Conservation (phyloP, 1,284 basidiomycete genomes). For the Moniliophthora roreri region DNA sequence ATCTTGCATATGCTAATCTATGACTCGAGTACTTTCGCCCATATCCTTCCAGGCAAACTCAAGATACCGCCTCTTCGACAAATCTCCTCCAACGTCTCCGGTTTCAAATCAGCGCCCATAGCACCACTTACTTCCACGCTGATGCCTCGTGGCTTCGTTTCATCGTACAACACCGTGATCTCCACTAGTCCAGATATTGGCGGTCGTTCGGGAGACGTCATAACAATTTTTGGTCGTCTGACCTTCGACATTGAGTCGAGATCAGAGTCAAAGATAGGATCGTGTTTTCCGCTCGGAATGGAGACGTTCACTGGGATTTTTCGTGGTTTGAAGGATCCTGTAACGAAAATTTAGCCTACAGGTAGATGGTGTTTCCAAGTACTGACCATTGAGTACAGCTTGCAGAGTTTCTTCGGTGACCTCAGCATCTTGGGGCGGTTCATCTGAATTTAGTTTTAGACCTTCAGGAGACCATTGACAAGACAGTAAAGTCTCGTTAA, state of each 20-base stretch:
- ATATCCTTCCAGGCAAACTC: slow-evolving; percentile 45
- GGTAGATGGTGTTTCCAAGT: neutral
- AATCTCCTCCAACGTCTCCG: slow-evolving; percentile 48
- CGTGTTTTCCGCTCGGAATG: slow-evolving; percentile 37
- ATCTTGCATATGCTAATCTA: too few species aligned
- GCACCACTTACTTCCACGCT: slow-evolving; percentile 54
- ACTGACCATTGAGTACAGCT: slow-evolving; percentile 53
- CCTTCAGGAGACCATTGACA: slow-evolving; percentile 62
- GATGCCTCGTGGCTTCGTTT: slow-evolving; percentile 48
- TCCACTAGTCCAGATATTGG: slow-evolving; percentile 61
- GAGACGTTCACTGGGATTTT: slow-evolving; percentile 64
- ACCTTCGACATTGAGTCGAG: slow-evolving; percentile 36
- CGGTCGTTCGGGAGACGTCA: slow-evolving; percentile 58
- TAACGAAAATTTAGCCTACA: neutral
- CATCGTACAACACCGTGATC: slow-evolving; percentile 53
- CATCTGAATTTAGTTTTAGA: slow-evolving; percentile 28
- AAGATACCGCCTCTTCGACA: slow-evolving; percentile 50
- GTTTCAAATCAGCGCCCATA: slow-evolving; percentile 52
- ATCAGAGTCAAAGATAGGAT: slow-evolving; percentile 44
- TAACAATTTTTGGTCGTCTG: slow-evolving; percentile 42
- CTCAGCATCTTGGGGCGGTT: slow-evolving; percentile 29
- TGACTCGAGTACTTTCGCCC: slow-evolving; percentile 31
- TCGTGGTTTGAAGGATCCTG: slow-evolving; percentile 50
- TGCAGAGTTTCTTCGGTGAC: slow-evolving; percentile 54
- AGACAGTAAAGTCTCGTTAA: slow-evolving; percentile 62